A percentile compares a stretch with the other conserved stretches of the same genome.
phyloP scores from a whole-genome alignment of 2,329 filamentous ascomycete genomes.

The Alternaria gaisen region DNA sequence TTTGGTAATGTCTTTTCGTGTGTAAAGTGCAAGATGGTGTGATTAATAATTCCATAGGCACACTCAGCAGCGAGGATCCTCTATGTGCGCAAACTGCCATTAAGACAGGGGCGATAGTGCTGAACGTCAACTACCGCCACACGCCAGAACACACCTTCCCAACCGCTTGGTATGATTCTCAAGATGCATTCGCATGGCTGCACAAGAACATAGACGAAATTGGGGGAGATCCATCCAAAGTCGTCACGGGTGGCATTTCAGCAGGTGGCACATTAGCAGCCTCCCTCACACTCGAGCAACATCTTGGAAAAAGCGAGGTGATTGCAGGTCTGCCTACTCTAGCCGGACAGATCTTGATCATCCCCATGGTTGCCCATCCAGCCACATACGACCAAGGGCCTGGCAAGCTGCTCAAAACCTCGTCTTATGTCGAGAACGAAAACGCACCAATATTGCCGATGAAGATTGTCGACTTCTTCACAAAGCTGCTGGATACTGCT shows the following conservation, averaged over 20 bases:
- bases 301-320: conserved; percentile 51
- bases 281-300: conserved; percentile 56
- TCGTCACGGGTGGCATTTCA: conserved; percentile 61
- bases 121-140: conserved; percentile 68
- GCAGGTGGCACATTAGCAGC: conserved; percentile 62
- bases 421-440: conserved; percentile 54
- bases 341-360: conserved; percentile 58
- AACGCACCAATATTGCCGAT: conserved; percentile 60
- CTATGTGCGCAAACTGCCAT: conserved; percentile 60
- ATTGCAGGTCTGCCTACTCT: conserved; percentile 45
- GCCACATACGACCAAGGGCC: conserved; percentile 51
- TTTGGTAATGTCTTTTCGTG: conserved; percentile 53
- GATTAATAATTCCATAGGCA: conserved; percentile 22
- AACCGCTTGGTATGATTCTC: conserved; percentile 61
- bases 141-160: conserved; percentile 65
- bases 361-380: conserved; percentile 50
- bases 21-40: background rate
- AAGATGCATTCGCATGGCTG: conserved; percentile 65
- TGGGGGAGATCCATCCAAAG: conserved; percentile 53
- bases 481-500: conserved; percentile 26
- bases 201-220: conserved; percentile 55
- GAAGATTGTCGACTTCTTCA: conserved; percentile 49
- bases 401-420: conserved; percentile 51
- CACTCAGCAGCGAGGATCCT: conserved; percentile 62
- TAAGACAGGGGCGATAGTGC: conserved; percentile 54